Conservation (phyloP, 768 basidiomycete genomes). For the Lactifluus pinguis region DNA sequence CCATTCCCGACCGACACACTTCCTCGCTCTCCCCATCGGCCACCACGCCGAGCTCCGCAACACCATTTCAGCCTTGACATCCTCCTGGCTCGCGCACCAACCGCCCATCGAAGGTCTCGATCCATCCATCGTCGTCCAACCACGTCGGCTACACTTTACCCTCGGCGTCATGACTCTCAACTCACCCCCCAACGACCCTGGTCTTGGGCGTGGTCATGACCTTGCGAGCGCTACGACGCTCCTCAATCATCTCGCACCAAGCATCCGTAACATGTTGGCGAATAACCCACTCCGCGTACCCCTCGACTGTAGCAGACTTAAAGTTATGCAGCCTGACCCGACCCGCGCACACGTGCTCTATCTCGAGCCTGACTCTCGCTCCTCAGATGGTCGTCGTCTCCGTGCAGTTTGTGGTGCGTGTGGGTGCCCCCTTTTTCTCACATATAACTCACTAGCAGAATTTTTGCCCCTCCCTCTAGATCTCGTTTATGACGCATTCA, state of each 20-base stretch:
- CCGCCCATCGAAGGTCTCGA: slow-evolving; percentile 47
- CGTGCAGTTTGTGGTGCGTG: slow-evolving; percentile 25
- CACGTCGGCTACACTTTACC: slow-evolving; percentile 59
- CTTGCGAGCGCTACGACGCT: slow-evolving; percentile 23
- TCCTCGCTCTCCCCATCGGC: slow-evolving; percentile 19
- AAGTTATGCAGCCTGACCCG: slow-evolving; percentile 38
- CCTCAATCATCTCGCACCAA: slow-evolving; percentile 24
- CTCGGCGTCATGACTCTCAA: slow-evolving; percentile 63
- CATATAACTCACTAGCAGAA: too few species aligned
- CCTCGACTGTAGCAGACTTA: slow-evolving; percentile 34
- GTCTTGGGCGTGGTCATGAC: slow-evolving; percentile 5
- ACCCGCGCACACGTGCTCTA: slow-evolving; percentile 48
- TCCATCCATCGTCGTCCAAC: slow-evolving; percentile 44
- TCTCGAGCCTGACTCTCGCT: slow-evolving; percentile 37
- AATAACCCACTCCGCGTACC: slow-evolving; percentile 29
- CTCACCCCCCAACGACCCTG: neutral
- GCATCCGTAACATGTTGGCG: slow-evolving; percentile 35
- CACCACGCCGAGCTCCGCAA: slow-evolving; percentile 27
- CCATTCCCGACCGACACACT: slow-evolving; percentile 3
- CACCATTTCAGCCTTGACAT: slow-evolving; percentile 23
- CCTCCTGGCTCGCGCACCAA: slow-evolving; percentile 23
- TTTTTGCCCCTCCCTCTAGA: slow-evolving; percentile 23
- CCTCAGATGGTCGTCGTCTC: slow-evolving; percentile 26
- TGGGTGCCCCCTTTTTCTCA: neutral
- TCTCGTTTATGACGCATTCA: slow-evolving; percentile 25